Base-by-base conservation (phyloP, 73 alveolate genomes). In the Stentor roeselii region DNA sequence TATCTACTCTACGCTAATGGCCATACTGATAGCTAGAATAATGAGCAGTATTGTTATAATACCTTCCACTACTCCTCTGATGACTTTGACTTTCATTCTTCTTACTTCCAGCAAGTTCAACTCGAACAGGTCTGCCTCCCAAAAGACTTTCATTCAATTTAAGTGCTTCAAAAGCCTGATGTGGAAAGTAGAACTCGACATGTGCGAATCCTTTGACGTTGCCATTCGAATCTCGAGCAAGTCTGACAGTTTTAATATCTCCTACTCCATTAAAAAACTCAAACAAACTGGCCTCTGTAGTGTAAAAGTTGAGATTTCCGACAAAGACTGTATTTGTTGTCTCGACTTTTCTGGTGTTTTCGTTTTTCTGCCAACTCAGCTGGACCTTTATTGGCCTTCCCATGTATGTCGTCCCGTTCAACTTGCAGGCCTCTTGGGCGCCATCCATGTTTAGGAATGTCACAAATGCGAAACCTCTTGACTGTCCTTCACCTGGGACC, bases 171-270 rank as follows among this genome's bases (percentile, higher is more conserved):
- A 88, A 88, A 32, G 95, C 95, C 4, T 86, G 93, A 42, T 92
- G 97, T 61, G 92, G 90, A 39, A 90, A 39, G 38, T 84, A 94
- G 90, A 95, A 95, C 88, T 90, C 96, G 42, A 93, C 91, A 89
- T 92, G 97, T 75, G 96, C 97, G 74, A 92, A 92, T 39, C 99
- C 99, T 83, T 90, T 92, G 58, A 91, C 90, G 88, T 92, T 95
- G 60, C 97, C 99, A 59, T 95, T 97, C n/a, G 90, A 91, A 59
- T 92, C 92, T 87, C 80, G 59, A n/a, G 97, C 97, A 50, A 95
- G 75, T 86, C 97, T 88, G 1, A 92, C 89, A 77, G 86, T 95
- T 38, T 60, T 74, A 82, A 95, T 88, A 74, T 90, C 84, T 30
- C 99, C 99, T 86, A 94, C 90, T 59, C 84, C 92, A 36, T 82